Evolutionary conservation across 371 early-diverging fungal species (phyloP).

Genomic region (Smittium mucronatum): DNA sequence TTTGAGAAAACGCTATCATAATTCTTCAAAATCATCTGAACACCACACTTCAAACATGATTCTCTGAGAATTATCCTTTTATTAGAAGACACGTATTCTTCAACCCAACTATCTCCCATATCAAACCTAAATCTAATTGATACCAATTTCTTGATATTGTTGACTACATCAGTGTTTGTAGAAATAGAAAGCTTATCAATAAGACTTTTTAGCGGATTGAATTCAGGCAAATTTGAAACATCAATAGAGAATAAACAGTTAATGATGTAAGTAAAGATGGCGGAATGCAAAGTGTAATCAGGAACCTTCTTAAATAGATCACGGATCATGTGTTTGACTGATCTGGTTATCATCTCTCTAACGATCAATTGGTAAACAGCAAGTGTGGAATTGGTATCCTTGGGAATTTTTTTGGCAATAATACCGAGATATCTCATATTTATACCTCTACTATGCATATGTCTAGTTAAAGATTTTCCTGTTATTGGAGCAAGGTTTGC

Average conservation of each 20-base stretch:
- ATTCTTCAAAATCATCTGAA: slow-evolving; percentile 62
- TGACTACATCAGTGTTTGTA: background rate
- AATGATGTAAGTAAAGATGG: slow-evolving; percentile 64
- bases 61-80: slow-evolving; percentile 65
- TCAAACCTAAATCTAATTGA: slow-evolving; percentile 60
- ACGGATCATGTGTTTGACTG: slow-evolving; percentile 69
- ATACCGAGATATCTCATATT: slow-evolving; percentile 93
- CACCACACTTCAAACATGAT: slow-evolving; percentile 66
- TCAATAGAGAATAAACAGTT: slow-evolving; percentile 61
- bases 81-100: slow-evolving; percentile 33
- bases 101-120: slow-evolving; percentile 40
- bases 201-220: background rate
- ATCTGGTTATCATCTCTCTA: slow-evolving; percentile 80
- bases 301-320: slow-evolving; percentile 35
- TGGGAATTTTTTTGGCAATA: slow-evolving; percentile 34
- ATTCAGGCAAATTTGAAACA: slow-evolving; percentile 31
- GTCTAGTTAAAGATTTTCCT: slow-evolving; percentile 60
- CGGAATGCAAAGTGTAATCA: slow-evolving; percentile 36
- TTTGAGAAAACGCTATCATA: slow-evolving; percentile 46
- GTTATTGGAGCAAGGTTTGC: slow-evolving; percentile 66
- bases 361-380: slow-evolving; percentile 27
- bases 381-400: slow-evolving; percentile 33
- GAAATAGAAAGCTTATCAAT: background rate
- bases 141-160: slow-evolving; percentile 43
- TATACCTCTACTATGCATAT: slow-evolving; percentile 86